These are phyloP conservation scores for Quercus berberidifolia DNA, from an alignment of 306 rosid species.

Conservation along the genomic window DNA sequence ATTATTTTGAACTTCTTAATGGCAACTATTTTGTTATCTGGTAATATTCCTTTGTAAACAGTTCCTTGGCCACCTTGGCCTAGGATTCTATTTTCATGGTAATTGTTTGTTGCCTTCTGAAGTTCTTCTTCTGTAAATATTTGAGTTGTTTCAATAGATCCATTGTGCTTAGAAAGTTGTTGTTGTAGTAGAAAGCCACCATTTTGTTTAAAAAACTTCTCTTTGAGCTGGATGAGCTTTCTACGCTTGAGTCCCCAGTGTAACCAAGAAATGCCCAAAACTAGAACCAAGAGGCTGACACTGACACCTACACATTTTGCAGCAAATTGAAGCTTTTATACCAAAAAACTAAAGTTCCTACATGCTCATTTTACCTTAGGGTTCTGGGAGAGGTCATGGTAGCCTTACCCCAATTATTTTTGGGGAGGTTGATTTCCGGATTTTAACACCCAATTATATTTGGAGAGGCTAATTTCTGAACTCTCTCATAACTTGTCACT, in stretches of 20 bases:
- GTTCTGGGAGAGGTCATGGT: too few species aligned
- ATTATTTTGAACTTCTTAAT: constrained; percentile 38
- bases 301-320: constrained; percentile 13
- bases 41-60: constrained; percentile 30
- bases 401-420: too few species aligned
- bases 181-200: constrained; percentile 35
- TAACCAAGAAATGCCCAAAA: neutral
- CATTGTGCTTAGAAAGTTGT: constrained; percentile 8
- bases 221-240: constrained; percentile 18
- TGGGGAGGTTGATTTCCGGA: too few species aligned
- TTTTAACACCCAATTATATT: too few species aligned
- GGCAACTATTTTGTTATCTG: constrained; percentile 14
- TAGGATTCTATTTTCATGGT: constrained; percentile 15
- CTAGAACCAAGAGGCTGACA: neutral
- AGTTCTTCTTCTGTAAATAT: constrained; percentile 26
- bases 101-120: constrained; percentile 42
- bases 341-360: too few species aligned
- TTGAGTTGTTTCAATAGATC: neutral
- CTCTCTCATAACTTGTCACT: too few species aligned
- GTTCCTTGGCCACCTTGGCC: constrained; percentile 47
- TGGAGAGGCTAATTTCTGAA: too few species aligned
- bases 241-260: constrained; percentile 21
- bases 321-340: neutral
- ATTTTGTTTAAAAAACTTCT: constrained; percentile 31
- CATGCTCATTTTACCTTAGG: too few species aligned